A percentile compares a stretch with the other conserved stretches of the same genome.
Evolutionary conservation across 495 filamentous ascomycete species (phyloP).

Genomic region (Penicillium subrubescens): DNA sequence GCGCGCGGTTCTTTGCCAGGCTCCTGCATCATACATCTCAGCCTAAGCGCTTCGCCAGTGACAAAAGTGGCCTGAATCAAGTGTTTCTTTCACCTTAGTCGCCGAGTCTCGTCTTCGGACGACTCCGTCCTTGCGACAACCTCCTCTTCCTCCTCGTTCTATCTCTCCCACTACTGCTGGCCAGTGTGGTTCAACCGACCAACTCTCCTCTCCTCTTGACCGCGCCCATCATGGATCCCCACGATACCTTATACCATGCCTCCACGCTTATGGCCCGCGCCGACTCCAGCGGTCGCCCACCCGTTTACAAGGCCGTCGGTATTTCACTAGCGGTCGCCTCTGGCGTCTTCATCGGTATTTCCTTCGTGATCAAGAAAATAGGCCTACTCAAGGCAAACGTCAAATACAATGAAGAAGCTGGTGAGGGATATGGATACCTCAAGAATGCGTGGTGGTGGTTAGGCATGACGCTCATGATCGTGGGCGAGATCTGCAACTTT

Average conservation of each 20-base stretch:
- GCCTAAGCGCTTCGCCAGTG: background rate
- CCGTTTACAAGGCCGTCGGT: conserved; percentile 83
- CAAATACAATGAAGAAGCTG: conserved; percentile 95
- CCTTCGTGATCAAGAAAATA: conserved; percentile 94
- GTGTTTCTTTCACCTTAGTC: conserved; percentile 35
- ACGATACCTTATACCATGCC: conserved; percentile 38
- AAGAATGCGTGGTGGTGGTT: conserved; percentile 96
- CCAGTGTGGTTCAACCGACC: conserved; percentile 21
- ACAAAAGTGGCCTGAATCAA: conserved; percentile 26
- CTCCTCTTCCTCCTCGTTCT: background rate
- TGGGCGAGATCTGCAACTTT: conserved; percentile 97
- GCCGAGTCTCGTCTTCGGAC: conserved; percentile 32
- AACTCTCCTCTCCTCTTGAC: background rate
- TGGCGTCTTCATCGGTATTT: conserved; percentile 90
- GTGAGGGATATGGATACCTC: conserved; percentile 96
- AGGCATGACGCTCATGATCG: conserved; percentile 96
- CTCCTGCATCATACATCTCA: background rate
- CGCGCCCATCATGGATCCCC: conserved; percentile 48
- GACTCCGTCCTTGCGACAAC: conserved; percentile 22
- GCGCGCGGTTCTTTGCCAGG: background rate
- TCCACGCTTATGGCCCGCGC: conserved; percentile 52
- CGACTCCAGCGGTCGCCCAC: conserved; percentile 48
- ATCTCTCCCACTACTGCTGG: conserved; percentile 35
- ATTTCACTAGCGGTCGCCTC: conserved; percentile 85
- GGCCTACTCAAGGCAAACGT: conserved; percentile 89